Base-by-base conservation (phyloP, 2,329 filamentous ascomycete species). In the Fusarium nanum region DNA sequence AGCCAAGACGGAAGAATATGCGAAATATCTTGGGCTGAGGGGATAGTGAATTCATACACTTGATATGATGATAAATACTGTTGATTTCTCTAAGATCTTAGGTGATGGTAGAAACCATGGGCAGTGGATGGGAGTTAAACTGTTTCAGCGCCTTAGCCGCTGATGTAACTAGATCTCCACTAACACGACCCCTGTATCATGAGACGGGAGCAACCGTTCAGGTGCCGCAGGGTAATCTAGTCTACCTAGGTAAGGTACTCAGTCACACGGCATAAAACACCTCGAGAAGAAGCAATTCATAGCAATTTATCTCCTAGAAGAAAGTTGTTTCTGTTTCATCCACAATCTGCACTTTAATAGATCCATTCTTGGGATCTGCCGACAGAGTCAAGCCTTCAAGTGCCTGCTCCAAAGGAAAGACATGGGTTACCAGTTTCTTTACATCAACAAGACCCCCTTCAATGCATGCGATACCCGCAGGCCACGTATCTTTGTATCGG, bases 401-500 rank as follows among this genome's bases (percentile, higher is more conserved):
- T 0, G 89, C 88, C 65, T 86, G 81, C 64, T 91, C 89, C 25
- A 92, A 79, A 1, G 87, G 85, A 66, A 88, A 91, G 2, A 81
- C 83, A 76, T 92, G 89, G 13, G 89, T 88, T 6, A 92, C 85
- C 41, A 78, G 60, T 50, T 83, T 84, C 73, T 89, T 89, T 22
- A 91, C 79, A 73, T 91, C 85, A 11, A 92, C 75, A 2, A 91
- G 82, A 0, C 86, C 86, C 6, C 88, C 87, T 42, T 83, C 84
- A 28, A 92, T 75, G 49, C 86, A 87, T 9, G 86, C 82, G 34
- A 92, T 89, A 0, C 88, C 90, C 0, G 86, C 84, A 0, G 90
- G 89, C 90, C 90, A 92, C 0, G 89, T 92, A 73, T 92, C 89
- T 42, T 85, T 83, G 75, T 92, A 92, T 10, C 90, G 83, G 76